Percentiles rank a stretch among this genome's conserved stretches.
Evolutionary conservation across 352 stramenopile species (phyloP).

Genomic region (Globisporangium splendens): DNA sequence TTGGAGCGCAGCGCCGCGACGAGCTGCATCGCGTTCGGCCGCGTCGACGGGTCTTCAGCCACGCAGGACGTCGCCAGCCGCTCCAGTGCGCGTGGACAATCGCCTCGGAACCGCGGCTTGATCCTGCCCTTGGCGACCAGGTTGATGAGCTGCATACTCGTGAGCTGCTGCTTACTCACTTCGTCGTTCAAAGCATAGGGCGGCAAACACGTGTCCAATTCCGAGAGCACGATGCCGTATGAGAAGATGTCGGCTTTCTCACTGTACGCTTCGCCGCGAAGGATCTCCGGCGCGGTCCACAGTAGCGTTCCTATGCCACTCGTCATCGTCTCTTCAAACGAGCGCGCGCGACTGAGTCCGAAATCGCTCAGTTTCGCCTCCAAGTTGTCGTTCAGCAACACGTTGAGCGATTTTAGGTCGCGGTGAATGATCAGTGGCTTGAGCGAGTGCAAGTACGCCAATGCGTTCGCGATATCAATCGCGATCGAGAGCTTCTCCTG

Average conservation of each 20-base stretch:
- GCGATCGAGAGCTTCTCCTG: slow-evolving; percentile 32
- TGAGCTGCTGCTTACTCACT: slow-evolving; percentile 18
- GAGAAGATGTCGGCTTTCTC: slow-evolving; percentile 35
- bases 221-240: slow-evolving; percentile 31
- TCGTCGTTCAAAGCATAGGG: slow-evolving; percentile 33
- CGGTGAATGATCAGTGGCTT: slow-evolving; percentile 9
- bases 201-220: slow-evolving; percentile 28
- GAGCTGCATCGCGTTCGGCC: slow-evolving; percentile 22
- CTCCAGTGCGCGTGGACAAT: slow-evolving; percentile 12
- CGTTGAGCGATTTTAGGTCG: slow-evolving; percentile 21
- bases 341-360: slow-evolving; percentile 26
- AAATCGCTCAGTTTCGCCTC: slow-evolving; percentile 78
- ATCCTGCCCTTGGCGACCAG: slow-evolving; percentile 22
- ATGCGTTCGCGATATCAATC: slow-evolving; percentile 27
- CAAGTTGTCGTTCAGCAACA: slow-evolving; percentile 33
- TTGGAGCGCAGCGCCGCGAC: slow-evolving; percentile 16
- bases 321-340: slow-evolving; percentile 36
- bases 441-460: slow-evolving; percentile 10
- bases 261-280: slow-evolving; percentile 44
- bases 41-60: slow-evolving; percentile 7
- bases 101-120: slow-evolving; percentile 13
- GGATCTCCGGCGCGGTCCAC: slow-evolving; percentile 46
- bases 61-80: slow-evolving; percentile 17
- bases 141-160: slow-evolving; percentile 28
- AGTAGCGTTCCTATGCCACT: slow-evolving; percentile 36